These are phyloP conservation scores for Aspergillus sergii DNA, from an alignment of 2,329 filamentous ascomycete genomes.

Conservation along the genomic window DNA sequence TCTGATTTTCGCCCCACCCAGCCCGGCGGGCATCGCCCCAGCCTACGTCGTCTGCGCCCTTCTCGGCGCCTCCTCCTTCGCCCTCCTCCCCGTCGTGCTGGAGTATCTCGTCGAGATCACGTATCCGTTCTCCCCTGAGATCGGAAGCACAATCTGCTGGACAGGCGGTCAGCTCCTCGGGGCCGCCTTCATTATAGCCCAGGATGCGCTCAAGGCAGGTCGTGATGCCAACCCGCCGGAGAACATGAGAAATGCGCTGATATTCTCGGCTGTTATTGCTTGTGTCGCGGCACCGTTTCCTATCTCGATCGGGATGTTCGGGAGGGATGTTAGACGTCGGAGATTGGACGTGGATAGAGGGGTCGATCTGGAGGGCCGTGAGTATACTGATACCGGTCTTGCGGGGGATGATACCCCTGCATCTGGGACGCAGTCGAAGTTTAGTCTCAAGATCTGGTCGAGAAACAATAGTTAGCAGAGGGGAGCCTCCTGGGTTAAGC, in stretches of 20 bases:
- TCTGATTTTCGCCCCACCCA: constrained; percentile 78
- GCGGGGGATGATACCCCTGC: background rate
- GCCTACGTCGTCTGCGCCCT: constrained; percentile 75
- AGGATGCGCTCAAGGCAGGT: constrained; percentile 68
- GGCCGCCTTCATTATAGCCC: constrained; percentile 79
- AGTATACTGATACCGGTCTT: background rate
- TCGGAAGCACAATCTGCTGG: constrained; percentile 84
- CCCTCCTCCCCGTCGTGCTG: constrained; percentile 77
- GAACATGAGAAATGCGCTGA: constrained; percentile 74
- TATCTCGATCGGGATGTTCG: constrained; percentile 70
- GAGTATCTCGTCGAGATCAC: constrained; percentile 88
- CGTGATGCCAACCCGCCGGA: constrained; percentile 59
- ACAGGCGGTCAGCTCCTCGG: constrained; percentile 82
- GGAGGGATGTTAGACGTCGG: constrained; percentile 48
- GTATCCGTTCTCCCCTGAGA: constrained; percentile 82
- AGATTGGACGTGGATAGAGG: constrained; percentile 45
- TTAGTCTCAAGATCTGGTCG: constrained; percentile 2
- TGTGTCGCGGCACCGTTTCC: constrained; percentile 67
- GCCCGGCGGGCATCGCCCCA: constrained; percentile 50
- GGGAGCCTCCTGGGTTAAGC: background rate
- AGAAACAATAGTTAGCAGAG: background rate
- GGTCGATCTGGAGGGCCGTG: constrained; percentile 21
- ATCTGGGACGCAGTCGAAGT: constrained; percentile 1
- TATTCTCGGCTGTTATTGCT: constrained; percentile 77
- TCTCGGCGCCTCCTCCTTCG: constrained; percentile 78